phyloP scores from a whole-genome alignment of 1,139 yeast genomes.

The Yamadazyma blattariae region DNA sequence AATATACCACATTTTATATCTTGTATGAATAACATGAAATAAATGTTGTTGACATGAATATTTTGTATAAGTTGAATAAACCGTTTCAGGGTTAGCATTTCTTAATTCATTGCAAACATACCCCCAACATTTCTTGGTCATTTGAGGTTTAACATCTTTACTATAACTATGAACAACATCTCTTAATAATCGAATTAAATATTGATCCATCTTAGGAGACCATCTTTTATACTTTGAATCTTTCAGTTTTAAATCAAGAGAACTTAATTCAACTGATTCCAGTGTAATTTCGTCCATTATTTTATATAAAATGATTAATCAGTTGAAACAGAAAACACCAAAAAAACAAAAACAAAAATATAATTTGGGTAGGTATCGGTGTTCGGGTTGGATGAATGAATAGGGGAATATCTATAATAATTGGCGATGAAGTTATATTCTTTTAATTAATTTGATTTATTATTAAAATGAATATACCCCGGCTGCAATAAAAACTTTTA shows the following conservation, averaged over 20 bases:
- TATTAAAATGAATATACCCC: too few species aligned
- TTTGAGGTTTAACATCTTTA: slow-evolving; percentile 28
- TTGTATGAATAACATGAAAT: slow-evolving; percentile 34
- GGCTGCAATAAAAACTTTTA: too few species aligned
- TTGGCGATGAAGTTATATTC: too few species aligned
- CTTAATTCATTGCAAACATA: slow-evolving; percentile 38
- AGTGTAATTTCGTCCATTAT: slow-evolving; percentile 1
- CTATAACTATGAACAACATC: slow-evolving; percentile 39
- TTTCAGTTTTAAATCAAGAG: slow-evolving; percentile 32
- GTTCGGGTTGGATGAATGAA: too few species aligned
- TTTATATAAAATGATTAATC: background rate
- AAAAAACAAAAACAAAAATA: too few species aligned
- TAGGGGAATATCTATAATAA: too few species aligned
- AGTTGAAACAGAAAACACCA: too few species aligned
- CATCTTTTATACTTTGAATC: slow-evolving; percentile 41
- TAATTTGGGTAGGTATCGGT: background rate
- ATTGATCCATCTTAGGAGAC: slow-evolving; percentile 43
- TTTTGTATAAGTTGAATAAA: slow-evolving; percentile 41
- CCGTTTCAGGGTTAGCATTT: slow-evolving; percentile 39
- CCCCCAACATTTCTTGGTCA: slow-evolving; percentile 40
- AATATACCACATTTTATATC: slow-evolving; percentile 37
- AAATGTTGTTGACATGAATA: slow-evolving; percentile 42
- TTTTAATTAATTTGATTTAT: too few species aligned
- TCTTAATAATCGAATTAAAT: slow-evolving; percentile 29
- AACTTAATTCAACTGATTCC: slow-evolving; percentile 9